Conservation (phyloP, 2,329 filamentous ascomycete species). For the Colletotrichum kahawae region DNA sequence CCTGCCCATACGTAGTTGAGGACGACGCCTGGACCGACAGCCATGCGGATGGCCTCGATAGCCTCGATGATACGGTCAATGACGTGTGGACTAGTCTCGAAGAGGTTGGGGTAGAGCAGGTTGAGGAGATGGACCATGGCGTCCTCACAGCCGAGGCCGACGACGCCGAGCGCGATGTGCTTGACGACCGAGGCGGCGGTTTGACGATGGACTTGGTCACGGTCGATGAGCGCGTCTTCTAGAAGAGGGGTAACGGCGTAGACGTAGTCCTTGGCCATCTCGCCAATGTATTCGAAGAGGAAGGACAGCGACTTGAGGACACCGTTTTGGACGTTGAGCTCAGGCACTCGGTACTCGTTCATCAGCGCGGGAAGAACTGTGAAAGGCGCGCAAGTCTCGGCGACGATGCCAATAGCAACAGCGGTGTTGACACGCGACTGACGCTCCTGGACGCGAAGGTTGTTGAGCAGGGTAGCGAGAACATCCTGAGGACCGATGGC, state of each 20-base stretch:
- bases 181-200: conserved; percentile 97
- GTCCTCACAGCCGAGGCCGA: conserved; percentile 95
- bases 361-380: conserved; percentile 98
- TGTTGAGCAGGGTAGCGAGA: conserved; percentile 92
- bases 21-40: conserved; percentile 87
- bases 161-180: conserved; percentile 96
- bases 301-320: conserved; percentile 97
- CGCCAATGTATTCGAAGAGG: conserved; percentile 98
- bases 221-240: conserved; percentile 95
- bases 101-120: conserved; percentile 93
- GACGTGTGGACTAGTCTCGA: conserved; percentile 97
- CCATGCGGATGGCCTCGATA: conserved; percentile 93
- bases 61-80: conserved; percentile 98
- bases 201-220: conserved; percentile 96
- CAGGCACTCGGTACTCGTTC: conserved; percentile 98
- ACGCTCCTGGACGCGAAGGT: conserved; percentile 94
- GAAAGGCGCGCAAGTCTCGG: conserved; percentile 97
- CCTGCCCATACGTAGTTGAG: conserved; percentile 99
- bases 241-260: conserved; percentile 96
- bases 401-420: conserved; percentile 97
- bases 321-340: conserved; percentile 98
- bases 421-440: conserved; percentile 98
- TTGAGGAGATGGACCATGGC: conserved; percentile 98
- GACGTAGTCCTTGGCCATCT: conserved; percentile 99
- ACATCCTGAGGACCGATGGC: conserved; percentile 98